These are phyloP conservation scores for Trichosporon faecale DNA, from an alignment of 1,284 basidiomycete genomes.

Conservation along the genomic window DNA sequence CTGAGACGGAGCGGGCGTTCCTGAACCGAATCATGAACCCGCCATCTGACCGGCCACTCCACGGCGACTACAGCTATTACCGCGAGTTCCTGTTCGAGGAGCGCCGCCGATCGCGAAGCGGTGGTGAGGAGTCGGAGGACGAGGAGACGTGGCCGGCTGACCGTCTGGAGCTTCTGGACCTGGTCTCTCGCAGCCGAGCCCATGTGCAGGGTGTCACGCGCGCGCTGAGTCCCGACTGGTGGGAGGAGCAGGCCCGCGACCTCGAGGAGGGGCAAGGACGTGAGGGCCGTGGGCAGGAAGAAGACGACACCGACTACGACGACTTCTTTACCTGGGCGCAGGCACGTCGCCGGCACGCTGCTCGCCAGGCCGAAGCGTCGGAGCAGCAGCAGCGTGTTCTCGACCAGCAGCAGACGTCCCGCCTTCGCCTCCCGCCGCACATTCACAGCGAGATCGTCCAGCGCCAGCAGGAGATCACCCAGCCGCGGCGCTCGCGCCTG, in stretches of 20 bases:
- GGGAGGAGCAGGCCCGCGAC: constrained; percentile 1
- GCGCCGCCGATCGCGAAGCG: not conserved
- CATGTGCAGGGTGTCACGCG: constrained; percentile 13
- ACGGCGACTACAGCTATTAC: constrained; percentile 21
- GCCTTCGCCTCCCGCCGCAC: not conserved
- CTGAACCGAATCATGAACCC: constrained; percentile 12
- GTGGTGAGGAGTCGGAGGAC: not conserved
- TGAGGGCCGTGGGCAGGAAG: not conserved
- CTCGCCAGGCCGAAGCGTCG: not conserved
- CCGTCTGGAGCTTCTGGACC: constrained; percentile 19
- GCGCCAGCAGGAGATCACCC: not conserved
- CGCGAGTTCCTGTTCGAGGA: constrained; percentile 20
- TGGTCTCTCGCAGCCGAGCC: constrained; percentile 13
- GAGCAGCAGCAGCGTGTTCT: not conserved
- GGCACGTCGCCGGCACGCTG: not conserved
- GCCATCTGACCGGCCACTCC: not conserved
- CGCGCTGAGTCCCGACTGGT: constrained; percentile 12
- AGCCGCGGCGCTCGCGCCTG: not conserved
- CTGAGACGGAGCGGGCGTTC: constrained; percentile 15
- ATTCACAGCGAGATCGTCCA: not conserved
- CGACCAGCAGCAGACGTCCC: not conserved
- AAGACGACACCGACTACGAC: not conserved
- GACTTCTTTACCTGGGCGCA: constrained; percentile 10
- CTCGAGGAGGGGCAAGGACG: not conserved
- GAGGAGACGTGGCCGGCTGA: constrained; percentile 11